Evolutionary conservation across 352 stramenopile genomes (phyloP), one percentile per base, ranked within the genome.

Genomic region (Globisporangium carolinianum): DNA sequence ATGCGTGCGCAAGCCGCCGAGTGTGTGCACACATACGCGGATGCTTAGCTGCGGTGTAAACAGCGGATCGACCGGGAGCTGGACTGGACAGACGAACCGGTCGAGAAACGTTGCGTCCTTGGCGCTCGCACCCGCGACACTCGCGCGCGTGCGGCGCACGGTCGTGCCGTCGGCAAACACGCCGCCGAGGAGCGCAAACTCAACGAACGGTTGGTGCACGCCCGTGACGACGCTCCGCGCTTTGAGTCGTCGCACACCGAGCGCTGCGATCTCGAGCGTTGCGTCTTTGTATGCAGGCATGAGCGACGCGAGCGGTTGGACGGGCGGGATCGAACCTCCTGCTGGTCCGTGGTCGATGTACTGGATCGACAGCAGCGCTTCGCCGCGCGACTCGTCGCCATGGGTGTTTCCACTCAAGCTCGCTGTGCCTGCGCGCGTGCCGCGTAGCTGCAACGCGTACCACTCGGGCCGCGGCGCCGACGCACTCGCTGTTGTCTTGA

Each of bases 51-150:
- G 78, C 10, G 83, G 83, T 0, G 74, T 63, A 54, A 77, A 89
- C 0, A 92, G 49, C 0, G 66, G 77, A 43, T 92, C 83, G 0
- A 87, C 46, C 2, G 80, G 83, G 0, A 92, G 51, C 54, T 77
- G 81, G 0, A 75, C 75, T 4, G 64, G 58, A 9, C 83, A 59
- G 1, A 79, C 65, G 9, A 89, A 66, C 9, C 69, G 65, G 32
- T 92, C 80, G 12, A 91, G 55, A n/a, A 91, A 78, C 24, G 90
- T 92, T 3, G 73, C 80, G 18, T 92, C 87, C 60, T 92, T 92
- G 47, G 68, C 75, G 36, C 65, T 75, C 4, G 54, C 51, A 5
- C 61, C 72, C 5, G 73, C 35, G 35, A 36, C 17, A 15, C 72
- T 72, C 2, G 77, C 62, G 0, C 71, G 83, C 2, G 74, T 72